phyloP scores from a whole-genome alignment of 2,329 filamentous ascomycete genomes.

The Neocatenulostroma microsporum region DNA sequence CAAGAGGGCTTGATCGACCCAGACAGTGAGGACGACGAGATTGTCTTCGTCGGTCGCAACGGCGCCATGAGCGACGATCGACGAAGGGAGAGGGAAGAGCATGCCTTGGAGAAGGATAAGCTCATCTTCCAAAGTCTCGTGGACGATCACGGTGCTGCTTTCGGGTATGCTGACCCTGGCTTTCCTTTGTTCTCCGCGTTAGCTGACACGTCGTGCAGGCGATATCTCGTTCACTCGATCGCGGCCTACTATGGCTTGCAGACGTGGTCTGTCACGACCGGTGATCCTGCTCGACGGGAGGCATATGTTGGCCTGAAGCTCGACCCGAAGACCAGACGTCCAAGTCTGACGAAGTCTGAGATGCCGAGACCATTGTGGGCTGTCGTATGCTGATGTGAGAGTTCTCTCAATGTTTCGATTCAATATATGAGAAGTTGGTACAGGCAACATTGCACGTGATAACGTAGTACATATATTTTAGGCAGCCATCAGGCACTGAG shows the following conservation, averaged over 20 bases:
- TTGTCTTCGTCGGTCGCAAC: conserved; percentile 75
- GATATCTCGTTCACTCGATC: conserved; percentile 89
- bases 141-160: conserved; percentile 67
- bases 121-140: conserved; percentile 75
- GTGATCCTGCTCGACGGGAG: conserved; percentile 62
- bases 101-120: conserved; percentile 51
- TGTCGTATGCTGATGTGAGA: conserved; percentile 28
- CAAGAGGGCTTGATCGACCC: conserved; percentile 37
- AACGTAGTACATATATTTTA: too few relatives aligned
- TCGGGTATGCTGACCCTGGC: conserved; percentile 55
- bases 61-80: conserved; percentile 55
- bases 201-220: conserved; percentile 42
- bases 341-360: conserved; percentile 29
- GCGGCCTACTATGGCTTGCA: conserved; percentile 84
- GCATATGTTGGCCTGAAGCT: conserved; percentile 70
- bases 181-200: not conserved
- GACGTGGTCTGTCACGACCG: conserved; percentile 70
- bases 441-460: too few relatives aligned
- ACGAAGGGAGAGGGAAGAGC: conserved; percentile 46
- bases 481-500: too few relatives aligned
- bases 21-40: conserved; percentile 68
- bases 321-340: conserved; percentile 33
- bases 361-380: conserved; percentile 59
- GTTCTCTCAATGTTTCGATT: too few relatives aligned
- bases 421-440: too few relatives aligned